Evolutionary conservation across 805 yeast genomes (phyloP).

Genomic region (Starmera pachycereana): DNA sequence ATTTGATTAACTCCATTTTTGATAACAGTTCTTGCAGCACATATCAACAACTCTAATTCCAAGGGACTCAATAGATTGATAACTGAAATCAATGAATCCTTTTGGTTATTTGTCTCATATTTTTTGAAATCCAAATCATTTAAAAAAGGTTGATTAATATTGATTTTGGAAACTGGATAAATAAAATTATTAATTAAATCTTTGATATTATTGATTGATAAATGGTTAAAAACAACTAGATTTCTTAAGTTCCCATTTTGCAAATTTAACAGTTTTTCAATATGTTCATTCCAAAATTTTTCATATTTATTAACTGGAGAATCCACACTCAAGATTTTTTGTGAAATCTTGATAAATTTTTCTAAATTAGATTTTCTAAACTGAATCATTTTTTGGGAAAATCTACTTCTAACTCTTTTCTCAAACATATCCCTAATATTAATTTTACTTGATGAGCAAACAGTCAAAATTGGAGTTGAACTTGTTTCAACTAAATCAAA

Average conservation of each 20-base stretch:
- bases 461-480: constrained; percentile 63
- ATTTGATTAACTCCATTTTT: constrained; percentile 49
- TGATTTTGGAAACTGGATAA: constrained; percentile 29
- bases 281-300: constrained; percentile 33
- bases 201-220: constrained; percentile 48
- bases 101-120: constrained; percentile 19
- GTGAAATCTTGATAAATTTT: constrained; percentile 40
- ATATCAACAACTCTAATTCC: constrained; percentile 61
- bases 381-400: constrained; percentile 66
- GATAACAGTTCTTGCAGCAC: constrained; percentile 62
- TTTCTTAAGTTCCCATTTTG: constrained; percentile 24
- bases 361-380: constrained; percentile 38
- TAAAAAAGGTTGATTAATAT: constrained; percentile 18
- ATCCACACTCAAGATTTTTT: constrained; percentile 26
- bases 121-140: constrained; percentile 13
- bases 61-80: constrained; percentile 47
- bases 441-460: constrained; percentile 70
- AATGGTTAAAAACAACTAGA: constrained; percentile 35
- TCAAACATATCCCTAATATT: constrained; percentile 77
- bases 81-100: constrained; percentile 15
- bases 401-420: constrained; percentile 84
- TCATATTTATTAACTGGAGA: constrained; percentile 18
- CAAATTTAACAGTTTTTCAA: constrained; percentile 19
- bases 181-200: constrained; percentile 35
- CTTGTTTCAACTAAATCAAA: constrained; percentile 76